Base-by-base conservation (phyloP, 179 eudicot genomes). In the Carnegiea gigantea region DNA sequence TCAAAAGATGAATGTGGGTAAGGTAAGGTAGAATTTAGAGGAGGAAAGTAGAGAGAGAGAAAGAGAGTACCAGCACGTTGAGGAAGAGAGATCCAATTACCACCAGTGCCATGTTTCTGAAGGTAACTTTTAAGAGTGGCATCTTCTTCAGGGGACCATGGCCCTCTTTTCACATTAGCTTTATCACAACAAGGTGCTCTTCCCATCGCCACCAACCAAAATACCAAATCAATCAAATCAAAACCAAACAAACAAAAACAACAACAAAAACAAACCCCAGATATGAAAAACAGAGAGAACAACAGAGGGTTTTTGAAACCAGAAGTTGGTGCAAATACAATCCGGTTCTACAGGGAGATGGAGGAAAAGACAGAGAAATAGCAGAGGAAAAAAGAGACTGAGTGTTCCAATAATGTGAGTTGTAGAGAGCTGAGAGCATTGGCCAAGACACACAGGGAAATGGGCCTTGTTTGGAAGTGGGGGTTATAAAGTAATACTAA, bases 101-200 rank as follows among this genome's bases (percentile, higher is more conserved):
- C 93, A 76, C 88, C 89, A 84, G 93, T 89, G 84, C 95, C 95
- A 86, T 84, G 53, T 23, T 82, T 81, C 0, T 84, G 82, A 49
- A 92, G 86, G 73, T 90, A 92, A 75, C 78, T 86, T 84, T 84
- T 91, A 83, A 92, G 91, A 72, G 86, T 85, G 4, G 83, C 89
- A 81, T 92, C 95, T 89, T 92, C 95, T 77, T 90, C 93, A 48
- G 95, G 93, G 30, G 95, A 92, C 95, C 95, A 92, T 20, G 91
- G 89, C 40, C 95, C 95, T 79, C 89, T 92, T 76, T 90, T 92
- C 80, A 92, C 95, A 85, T 88, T 90, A 21, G 85, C 85, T 86
- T 90, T 92, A 78, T 92, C 92, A 83, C 95, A 92, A 38, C 95
- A 92, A 67, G 95, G 95, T n/a, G 90, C 90, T 84, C 93, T 89